Evolutionary conservation across 2,329 filamentous ascomycete genomes (phyloP), one percentile per base, ranked within the genome.

Genomic region (Bisporella sp.): DNA sequence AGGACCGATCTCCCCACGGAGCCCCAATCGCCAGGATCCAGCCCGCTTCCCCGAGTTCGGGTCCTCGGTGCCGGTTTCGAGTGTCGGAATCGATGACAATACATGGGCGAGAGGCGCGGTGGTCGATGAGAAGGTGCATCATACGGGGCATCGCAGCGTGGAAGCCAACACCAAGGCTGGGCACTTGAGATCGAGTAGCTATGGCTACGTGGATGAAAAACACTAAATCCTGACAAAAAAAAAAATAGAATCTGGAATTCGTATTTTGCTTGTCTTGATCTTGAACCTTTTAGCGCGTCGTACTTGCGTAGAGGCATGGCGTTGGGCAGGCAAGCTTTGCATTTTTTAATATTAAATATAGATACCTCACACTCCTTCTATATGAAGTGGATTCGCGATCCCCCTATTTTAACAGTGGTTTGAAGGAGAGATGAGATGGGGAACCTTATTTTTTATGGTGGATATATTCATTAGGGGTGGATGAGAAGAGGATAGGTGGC

Each of bases 201-300:
- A 64, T 41, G 60, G 59, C 1, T 56, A 52, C 49, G 7, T 64
- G 33, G 57, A 59, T 47, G 53, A 48, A 33, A 58, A 55, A 50
- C 35, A 44, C 42, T 50, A 49, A 50, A 32, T 35, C 5, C 6
- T 7, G 39, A 28, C 29, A 39, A 9, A 13, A 11, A 11, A 11
- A 13, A 9, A 39, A 2, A 2, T 39, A 39, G 35, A 39, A 39
- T 39, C 35, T 39, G 35, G 35, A 39, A 11, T 39, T 39, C 35
- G 35, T 3, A 3, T 41, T 12, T 43, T 29, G 41, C 42, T 43
- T 41, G 40, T 44, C 45, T 47, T 42, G 11, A 46, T 28, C 21
- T 21, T 21, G 21, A 21, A 21, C 21, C 21, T 21, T 21, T 21
- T 21, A 21, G 21, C 21, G 21, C 21, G 21, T 21, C 21, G 21